These are phyloP conservation scores for Rhodotorula taiwanensis DNA, from an alignment of 768 basidiomycete species.

Conservation along the genomic window DNA sequence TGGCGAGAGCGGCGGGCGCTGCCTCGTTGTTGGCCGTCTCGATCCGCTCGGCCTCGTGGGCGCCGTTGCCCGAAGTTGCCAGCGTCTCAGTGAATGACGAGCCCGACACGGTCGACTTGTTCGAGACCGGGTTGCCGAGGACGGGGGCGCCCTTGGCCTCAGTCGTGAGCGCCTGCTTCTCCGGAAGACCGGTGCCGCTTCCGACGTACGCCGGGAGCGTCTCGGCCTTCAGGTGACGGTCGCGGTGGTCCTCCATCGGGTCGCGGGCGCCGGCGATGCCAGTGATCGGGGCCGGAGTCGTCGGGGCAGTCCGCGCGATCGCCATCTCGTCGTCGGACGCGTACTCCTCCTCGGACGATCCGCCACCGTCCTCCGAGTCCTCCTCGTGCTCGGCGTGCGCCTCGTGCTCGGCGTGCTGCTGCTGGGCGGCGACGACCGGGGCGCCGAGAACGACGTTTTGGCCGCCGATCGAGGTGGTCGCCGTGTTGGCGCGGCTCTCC, in stretches of 20 bases:
- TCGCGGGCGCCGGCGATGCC: constrained; percentile 9
- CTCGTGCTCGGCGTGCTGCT: not conserved
- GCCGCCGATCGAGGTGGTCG: not conserved
- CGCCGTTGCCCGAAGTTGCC: no score
- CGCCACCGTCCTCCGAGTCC: constrained; percentile 24
- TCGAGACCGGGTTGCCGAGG: constrained; percentile 17
- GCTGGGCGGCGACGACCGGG: not conserved
- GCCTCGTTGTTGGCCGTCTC: not conserved
- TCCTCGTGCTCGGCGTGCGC: constrained; percentile 15
- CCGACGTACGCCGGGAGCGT: constrained; percentile 31
- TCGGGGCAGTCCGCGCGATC: constrained; percentile 15
- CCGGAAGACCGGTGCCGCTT: constrained; percentile 3
- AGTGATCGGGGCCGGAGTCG: constrained; percentile 6
- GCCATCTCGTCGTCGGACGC: constrained; percentile 21
- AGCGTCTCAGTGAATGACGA: no score
- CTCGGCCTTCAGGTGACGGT: constrained; percentile 14
- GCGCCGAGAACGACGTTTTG: not conserved
- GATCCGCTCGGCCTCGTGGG: not conserved
- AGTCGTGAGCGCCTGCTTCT: constrained; percentile 20
- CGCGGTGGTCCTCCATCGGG: not conserved
- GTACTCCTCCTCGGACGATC: constrained; percentile 33
- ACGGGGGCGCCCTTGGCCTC: constrained; percentile 20
- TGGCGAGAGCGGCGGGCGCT: constrained; percentile 2
- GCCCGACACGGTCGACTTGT: not conserved
- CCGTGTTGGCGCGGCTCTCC: constrained; percentile 1